Evolutionary conservation across 306 rosid genomes (phyloP).

Genomic region (Begonia peltatifolia): DNA sequence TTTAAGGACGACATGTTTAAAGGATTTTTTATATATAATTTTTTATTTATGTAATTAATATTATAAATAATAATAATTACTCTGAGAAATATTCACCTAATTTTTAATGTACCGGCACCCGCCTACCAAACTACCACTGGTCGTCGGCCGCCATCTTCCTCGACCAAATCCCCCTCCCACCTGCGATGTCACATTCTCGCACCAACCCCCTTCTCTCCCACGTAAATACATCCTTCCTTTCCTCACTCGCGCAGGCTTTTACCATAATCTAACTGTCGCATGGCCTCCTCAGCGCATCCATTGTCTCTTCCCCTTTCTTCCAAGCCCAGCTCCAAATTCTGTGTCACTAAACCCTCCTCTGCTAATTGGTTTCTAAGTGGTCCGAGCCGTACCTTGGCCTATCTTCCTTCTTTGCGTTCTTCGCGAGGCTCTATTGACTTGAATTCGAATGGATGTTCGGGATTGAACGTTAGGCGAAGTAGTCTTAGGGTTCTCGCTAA

Average conservation of each 20-base stretch:
- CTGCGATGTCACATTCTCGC: background rate
- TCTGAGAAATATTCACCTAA: too few relatives aligned
- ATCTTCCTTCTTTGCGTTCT: constrained; percentile 14
- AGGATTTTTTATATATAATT: too few relatives aligned
- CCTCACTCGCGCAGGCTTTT: constrained; percentile 1
- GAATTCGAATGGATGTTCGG: constrained; percentile 10
- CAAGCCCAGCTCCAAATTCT: constrained; percentile 13
- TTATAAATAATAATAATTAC: too few relatives aligned
- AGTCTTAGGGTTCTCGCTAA: constrained; percentile 29
- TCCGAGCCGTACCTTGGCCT: constrained; percentile 16
- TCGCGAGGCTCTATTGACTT: constrained; percentile 9
- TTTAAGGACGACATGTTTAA: too few relatives aligned
- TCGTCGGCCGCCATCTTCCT: constrained; percentile 6
- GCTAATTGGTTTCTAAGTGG: constrained; percentile 13
- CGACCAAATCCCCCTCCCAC: background rate
- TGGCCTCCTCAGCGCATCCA: constrained; percentile 40
- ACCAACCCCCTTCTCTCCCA: constrained; percentile 1
- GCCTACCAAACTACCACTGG: too few relatives aligned
- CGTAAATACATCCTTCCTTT: background rate
- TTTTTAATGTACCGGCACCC: too few relatives aligned
- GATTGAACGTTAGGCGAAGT: constrained; percentile 9
- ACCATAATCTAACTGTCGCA: constrained; percentile 1
- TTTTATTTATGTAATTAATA: too few relatives aligned
- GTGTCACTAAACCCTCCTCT: constrained; percentile 14
- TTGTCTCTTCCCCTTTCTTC: constrained; percentile 30